A percentile compares a stretch with the other conserved stretches of the same genome.
Conservation (phyloP, 2,329 filamentous ascomycete genomes). For the Tolypocladium amazonense region DNA sequence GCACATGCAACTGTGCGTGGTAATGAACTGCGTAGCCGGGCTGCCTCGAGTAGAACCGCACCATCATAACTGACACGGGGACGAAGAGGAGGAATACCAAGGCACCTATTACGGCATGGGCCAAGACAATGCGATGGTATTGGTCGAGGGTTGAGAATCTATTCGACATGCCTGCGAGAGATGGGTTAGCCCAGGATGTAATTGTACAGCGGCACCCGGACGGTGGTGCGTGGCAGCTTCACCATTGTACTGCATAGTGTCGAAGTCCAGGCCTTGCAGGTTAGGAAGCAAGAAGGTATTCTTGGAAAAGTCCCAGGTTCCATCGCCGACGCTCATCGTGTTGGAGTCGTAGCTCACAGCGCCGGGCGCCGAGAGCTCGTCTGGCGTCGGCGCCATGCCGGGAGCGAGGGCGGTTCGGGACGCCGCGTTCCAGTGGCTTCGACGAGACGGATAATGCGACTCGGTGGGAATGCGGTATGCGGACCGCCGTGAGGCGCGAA, state of each 20-base stretch:
- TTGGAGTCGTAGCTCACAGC: conserved; percentile 62
- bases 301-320: conserved; percentile 70
- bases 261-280: conserved; percentile 64
- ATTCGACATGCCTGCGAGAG: conserved; percentile 64
- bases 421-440: conserved; percentile 10
- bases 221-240: conserved; percentile 4
- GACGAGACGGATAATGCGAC: background rate
- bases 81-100: conserved; percentile 67
- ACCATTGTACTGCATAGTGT: conserved; percentile 81
- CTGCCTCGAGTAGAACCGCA: conserved; percentile 57
- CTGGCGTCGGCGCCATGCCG: conserved; percentile 49
- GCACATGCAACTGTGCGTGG: conserved; percentile 65
- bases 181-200: background rate
- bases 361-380: conserved; percentile 57
- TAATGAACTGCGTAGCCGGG: conserved; percentile 52
- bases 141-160: conserved; percentile 58
- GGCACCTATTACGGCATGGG: conserved; percentile 61
- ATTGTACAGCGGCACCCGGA: background rate
- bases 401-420: conserved; percentile 20
- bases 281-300: conserved; percentile 74
- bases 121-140: conserved; percentile 61
- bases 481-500: background rate
- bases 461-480: background rate
- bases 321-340: conserved; percentile 69
- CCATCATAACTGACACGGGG: conserved; percentile 62